These are phyloP conservation scores for Berkeleyomyces rouxiae DNA, from an alignment of 2,329 filamentous ascomycete species.

Conservation along the genomic window DNA sequence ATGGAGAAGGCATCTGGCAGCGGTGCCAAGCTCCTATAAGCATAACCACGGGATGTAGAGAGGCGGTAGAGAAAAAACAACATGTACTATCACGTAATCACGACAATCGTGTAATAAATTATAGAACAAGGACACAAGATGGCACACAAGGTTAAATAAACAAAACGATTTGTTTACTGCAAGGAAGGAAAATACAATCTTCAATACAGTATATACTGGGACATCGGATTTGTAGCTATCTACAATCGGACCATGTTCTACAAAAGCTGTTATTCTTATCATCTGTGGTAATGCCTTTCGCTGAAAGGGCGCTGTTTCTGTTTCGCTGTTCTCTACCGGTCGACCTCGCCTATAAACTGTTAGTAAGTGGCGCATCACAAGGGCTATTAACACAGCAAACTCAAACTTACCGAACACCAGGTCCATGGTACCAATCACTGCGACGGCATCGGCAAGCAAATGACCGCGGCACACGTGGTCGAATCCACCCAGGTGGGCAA, in stretches of 20 bases:
- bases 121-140: neutral
- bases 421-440: conserved; percentile 84
- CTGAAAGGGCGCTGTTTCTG: conserved; percentile 11
- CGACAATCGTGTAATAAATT: neutral
- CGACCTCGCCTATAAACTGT: conserved; percentile 37
- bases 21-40: conserved; percentile 29
- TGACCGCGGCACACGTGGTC: conserved; percentile 88
- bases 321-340: conserved; percentile 29
- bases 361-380: conserved; percentile 17
- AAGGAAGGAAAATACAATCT: conserved; percentile 11
- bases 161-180: neutral
- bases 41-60: neutral
- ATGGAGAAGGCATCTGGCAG: conserved; percentile 57
- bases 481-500: conserved; percentile 86
- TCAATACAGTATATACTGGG: conserved; percentile 17
- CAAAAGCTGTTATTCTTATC: conserved; percentile 7
- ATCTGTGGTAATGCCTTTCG: conserved; percentile 14
- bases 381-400: neutral
- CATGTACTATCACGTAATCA: conserved; percentile 3
- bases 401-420: conserved; percentile 60
- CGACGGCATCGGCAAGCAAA: conserved; percentile 87
- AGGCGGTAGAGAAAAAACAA: neutral
- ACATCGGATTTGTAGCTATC: conserved; percentile 15
- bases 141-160: neutral
- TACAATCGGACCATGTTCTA: conserved; percentile 15